These are phyloP conservation scores for Gremmenia infestans DNA, from an alignment of 2,329 filamentous ascomycete genomes.

Conservation along the genomic window DNA sequence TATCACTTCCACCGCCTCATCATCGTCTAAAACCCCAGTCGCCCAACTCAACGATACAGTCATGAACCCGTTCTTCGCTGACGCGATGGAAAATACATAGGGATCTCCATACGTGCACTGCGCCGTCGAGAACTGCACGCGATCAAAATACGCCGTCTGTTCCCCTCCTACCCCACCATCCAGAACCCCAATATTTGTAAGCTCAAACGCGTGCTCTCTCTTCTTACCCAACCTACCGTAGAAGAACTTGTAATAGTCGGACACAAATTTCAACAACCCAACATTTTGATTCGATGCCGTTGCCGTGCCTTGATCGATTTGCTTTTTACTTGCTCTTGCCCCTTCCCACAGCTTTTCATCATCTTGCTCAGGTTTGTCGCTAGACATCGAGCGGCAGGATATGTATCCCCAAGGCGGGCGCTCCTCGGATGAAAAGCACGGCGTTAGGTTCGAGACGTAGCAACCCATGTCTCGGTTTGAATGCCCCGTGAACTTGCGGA, in stretches of 20 bases:
- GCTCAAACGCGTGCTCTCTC: constrained; percentile 42
- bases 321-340: constrained; percentile 5
- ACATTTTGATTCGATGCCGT: constrained; percentile 41
- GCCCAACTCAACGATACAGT: constrained; percentile 12
- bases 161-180: constrained; percentile 15
- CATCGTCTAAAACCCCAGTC: constrained; percentile 10
- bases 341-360: constrained; percentile 12
- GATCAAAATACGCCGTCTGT: constrained; percentile 14
- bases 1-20: constrained; percentile 5
- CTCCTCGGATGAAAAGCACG: constrained; percentile 11
- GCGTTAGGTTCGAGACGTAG: constrained; percentile 6
- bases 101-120: constrained; percentile 14
- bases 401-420: constrained; percentile 13
- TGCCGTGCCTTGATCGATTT: constrained; percentile 34
- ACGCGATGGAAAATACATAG: constrained; percentile 11
- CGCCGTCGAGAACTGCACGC: constrained; percentile 7
- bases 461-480: constrained; percentile 11
- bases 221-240: constrained; percentile 38
- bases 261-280: constrained; percentile 39
- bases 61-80: constrained; percentile 18
- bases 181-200: constrained; percentile 49
- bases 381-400: constrained; percentile 6
- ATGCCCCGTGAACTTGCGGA: constrained; percentile 12
- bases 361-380: background rate
- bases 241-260: constrained; percentile 41